Evolutionary conservation across 345 rosid species (phyloP).

Genomic region (Lepidium aucheri): DNA sequence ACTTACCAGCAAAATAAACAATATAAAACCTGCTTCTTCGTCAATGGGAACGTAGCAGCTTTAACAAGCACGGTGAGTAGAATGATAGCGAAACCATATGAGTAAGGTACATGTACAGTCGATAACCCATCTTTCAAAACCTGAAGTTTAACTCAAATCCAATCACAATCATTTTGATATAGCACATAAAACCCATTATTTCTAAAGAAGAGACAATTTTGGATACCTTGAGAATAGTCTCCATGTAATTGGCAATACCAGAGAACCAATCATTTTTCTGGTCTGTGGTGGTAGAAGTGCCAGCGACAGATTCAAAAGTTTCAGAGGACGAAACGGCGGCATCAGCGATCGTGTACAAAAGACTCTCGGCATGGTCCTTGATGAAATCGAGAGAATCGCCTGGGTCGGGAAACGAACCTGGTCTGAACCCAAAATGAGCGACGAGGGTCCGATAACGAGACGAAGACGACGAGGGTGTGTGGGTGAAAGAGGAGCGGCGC

Average conservation of each 20-base stretch:
- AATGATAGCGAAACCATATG: slow-evolving; percentile 92
- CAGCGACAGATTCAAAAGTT: slow-evolving; percentile 21
- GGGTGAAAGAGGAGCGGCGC: slow-evolving; percentile 29
- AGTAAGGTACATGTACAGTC: slow-evolving; percentile 63
- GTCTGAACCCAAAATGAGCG: slow-evolving; percentile 52
- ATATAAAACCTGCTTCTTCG: slow-evolving; percentile 75
- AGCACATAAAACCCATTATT: not conserved
- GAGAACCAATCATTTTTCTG: slow-evolving; percentile 85
- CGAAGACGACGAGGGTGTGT: slow-evolving; percentile 26
- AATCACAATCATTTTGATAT: not conserved
- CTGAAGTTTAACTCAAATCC: slow-evolving; percentile 30
- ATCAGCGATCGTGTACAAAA: slow-evolving; percentile 71
- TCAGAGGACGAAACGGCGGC: slow-evolving; percentile 72
- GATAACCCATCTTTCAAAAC: slow-evolving; percentile 79
- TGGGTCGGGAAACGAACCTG: slow-evolving; percentile 40
- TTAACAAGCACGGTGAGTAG: slow-evolving; percentile 82
- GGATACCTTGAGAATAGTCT: slow-evolving; percentile 66
- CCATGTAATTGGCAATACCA: slow-evolving; percentile 77
- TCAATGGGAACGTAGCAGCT: slow-evolving; percentile 90
- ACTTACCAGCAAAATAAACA: not conserved
- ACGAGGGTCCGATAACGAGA: slow-evolving; percentile 45
- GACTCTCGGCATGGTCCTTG: slow-evolving; percentile 42
- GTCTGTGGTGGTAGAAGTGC: slow-evolving; percentile 26
- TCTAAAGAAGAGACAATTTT: not conserved
- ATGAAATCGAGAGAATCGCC: slow-evolving; percentile 31